A percentile compares a stretch with the other conserved stretches of the same genome.
These are phyloP conservation scores for Xylaria castorea DNA, from an alignment of 495 filamentous ascomycete genomes.

Conservation along the genomic window DNA sequence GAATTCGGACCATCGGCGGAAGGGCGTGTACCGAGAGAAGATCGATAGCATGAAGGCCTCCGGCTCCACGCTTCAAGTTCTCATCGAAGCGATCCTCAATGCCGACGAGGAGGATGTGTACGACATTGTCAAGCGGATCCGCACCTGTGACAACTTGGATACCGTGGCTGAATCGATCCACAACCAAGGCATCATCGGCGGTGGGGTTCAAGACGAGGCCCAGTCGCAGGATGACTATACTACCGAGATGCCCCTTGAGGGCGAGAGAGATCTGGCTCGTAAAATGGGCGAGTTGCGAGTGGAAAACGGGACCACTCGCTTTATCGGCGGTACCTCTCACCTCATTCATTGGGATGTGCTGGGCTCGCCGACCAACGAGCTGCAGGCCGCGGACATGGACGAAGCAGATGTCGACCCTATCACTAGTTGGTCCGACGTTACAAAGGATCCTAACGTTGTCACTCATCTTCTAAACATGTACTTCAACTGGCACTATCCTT, in stretches of 20 bases:
- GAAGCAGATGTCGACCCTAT: constrained; percentile 66
- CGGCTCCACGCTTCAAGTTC: constrained; percentile 86
- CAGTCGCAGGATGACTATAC: constrained; percentile 47
- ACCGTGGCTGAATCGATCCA: constrained; percentile 83
- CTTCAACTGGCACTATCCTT: constrained; percentile 97
- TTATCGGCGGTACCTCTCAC: constrained; percentile 94
- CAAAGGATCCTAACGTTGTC: constrained; percentile 77
- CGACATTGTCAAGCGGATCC: constrained; percentile 82
- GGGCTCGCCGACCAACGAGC: constrained; percentile 61
- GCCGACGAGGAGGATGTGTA: constrained; percentile 83
- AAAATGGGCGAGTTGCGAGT: constrained; percentile 91
- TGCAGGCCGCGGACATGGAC: constrained; percentile 53
- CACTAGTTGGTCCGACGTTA: constrained; percentile 87
- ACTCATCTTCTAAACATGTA: constrained; percentile 95
- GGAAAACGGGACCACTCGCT: constrained; percentile 88
- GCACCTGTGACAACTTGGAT: constrained; percentile 91
- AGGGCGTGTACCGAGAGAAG: constrained; percentile 96
- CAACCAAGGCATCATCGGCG: constrained; percentile 52
- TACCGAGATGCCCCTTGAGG: constrained; percentile 60
- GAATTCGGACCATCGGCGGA: constrained; percentile 92
- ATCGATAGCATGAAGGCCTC: constrained; percentile 86
- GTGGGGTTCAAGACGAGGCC: constrained; percentile 52
- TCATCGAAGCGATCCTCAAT: constrained; percentile 93
- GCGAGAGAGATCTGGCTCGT: constrained; percentile 85
- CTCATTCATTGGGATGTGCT: constrained; percentile 73